Evolutionary conservation across 805 yeast species (phyloP).

Genomic region (Metschnikowia cubensis): DNA sequence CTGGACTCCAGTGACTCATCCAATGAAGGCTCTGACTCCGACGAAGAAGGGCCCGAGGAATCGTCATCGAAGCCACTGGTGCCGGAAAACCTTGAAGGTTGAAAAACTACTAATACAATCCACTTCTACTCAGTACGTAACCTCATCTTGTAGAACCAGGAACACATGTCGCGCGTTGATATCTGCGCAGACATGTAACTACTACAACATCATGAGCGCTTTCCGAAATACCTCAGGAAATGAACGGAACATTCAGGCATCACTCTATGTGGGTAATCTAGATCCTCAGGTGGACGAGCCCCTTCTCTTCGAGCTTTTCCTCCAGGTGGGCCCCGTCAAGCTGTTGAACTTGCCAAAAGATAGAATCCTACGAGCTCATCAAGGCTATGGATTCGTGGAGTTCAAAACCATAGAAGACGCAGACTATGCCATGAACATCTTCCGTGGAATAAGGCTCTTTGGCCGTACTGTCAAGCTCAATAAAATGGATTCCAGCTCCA

Average conservation of each 20-base stretch:
- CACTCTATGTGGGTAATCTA: constrained; percentile 78
- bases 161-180: neutral
- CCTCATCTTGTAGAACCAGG: neutral
- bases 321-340: constrained; percentile 79
- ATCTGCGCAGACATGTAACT: neutral
- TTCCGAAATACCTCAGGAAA: constrained; percentile 35
- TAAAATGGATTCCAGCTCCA: constrained; percentile 34
- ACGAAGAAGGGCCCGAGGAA: constrained; percentile 34
- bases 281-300: constrained; percentile 71
- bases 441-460: constrained; percentile 58
- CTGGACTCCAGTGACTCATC: constrained; percentile 11
- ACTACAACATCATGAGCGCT: constrained; percentile 22
- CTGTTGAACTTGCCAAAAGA: constrained; percentile 77
- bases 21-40: constrained; percentile 13
- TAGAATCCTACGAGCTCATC: constrained; percentile 62
- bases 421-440: constrained; percentile 58
- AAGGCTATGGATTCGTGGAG: constrained; percentile 88
- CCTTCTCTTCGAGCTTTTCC: constrained; percentile 72
- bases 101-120: neutral
- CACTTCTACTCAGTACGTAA: neutral
- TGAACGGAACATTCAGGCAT: constrained; percentile 56
- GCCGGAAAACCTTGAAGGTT: neutral
- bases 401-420: constrained; percentile 58
- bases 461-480: constrained; percentile 60
- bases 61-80: constrained; percentile 24